Evolutionary conservation across 139 green algal genomes (phyloP).

Genomic region (Asterochloris erici): DNA sequence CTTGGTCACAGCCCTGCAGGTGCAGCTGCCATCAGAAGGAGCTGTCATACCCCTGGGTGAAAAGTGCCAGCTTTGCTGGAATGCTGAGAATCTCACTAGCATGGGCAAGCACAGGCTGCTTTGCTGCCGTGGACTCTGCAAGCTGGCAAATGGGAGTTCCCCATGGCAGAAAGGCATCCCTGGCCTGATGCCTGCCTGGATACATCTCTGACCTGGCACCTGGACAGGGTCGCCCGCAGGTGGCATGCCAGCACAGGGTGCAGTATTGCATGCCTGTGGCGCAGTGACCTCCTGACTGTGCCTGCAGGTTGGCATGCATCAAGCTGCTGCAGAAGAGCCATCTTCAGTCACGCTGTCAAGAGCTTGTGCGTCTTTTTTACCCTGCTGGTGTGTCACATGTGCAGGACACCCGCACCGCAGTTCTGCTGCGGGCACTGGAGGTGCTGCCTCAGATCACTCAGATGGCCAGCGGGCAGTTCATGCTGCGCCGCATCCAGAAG

Average conservation of each 20-base stretch:
- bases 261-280: too few relatives aligned
- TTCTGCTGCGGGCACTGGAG: conserved; percentile 30
- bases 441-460: conserved; percentile 15
- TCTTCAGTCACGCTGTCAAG: not conserved
- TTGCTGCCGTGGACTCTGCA: too few relatives aligned
- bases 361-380: not conserved
- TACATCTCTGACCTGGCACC: too few relatives aligned
- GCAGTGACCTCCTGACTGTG: not conserved
- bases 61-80: too few relatives aligned
- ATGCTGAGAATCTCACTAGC: too few relatives aligned
- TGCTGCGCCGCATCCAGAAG: conserved; percentile 45
- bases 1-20: conserved; percentile 51
- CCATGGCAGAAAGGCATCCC: too few relatives aligned
- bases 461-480: conserved; percentile 48
- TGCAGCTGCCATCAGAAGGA: not conserved
- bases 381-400: not conserved
- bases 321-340: not conserved
- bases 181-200: too few relatives aligned
- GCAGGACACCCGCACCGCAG: conserved; percentile 44
- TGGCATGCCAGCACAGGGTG: too few relatives aligned
- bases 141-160: too few relatives aligned
- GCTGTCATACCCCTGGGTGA: not conserved
- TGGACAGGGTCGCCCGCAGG: too few relatives aligned
- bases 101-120: too few relatives aligned
- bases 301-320: not conserved